Conservation (phyloP, 2,329 filamentous ascomycete species). For the Ophiocordyceps camponoti-rufipedis region DNA sequence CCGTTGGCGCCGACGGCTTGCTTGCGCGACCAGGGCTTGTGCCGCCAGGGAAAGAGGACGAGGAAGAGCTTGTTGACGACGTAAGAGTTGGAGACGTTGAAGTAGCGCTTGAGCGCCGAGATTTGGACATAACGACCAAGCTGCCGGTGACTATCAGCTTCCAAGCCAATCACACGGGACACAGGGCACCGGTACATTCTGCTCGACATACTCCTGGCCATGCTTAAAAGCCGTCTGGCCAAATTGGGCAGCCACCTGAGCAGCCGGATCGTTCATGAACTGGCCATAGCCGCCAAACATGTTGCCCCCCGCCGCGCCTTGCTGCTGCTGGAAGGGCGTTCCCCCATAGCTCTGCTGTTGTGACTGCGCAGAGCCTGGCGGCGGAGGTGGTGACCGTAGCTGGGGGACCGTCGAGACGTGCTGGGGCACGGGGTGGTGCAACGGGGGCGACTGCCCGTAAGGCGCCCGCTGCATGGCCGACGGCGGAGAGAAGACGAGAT, state of each 20-base stretch:
- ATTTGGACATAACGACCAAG: constrained; percentile 70
- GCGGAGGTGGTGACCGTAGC: constrained; percentile 81
- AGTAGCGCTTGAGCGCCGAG: constrained; percentile 91
- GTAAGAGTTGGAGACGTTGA: constrained; percentile 96
- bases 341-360: constrained; percentile 45
- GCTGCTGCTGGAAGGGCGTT: constrained; percentile 30
- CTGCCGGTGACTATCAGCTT: constrained; percentile 11
- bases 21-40: constrained; percentile 92
- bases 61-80: constrained; percentile 85
- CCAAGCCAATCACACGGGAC: constrained; percentile 3
- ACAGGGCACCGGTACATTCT: constrained; percentile 49
- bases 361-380: constrained; percentile 50
- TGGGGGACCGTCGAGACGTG: constrained; percentile 97
- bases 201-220: constrained; percentile 85
- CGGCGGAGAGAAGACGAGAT: background rate
- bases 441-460: constrained; percentile 77
- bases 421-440: constrained; percentile 94
- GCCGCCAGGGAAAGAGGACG: constrained; percentile 92
- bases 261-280: constrained; percentile 90
- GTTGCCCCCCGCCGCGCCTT: constrained; percentile 28
- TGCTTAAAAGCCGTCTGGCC: constrained; percentile 83
- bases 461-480: constrained; percentile 63
- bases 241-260: constrained; percentile 88
- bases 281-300: constrained; percentile 62
- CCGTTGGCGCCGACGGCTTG: constrained; percentile 54